These are phyloP conservation scores for Quercus tomentella DNA, from an alignment of 331 rosid genomes.

Conservation along the genomic window DNA sequence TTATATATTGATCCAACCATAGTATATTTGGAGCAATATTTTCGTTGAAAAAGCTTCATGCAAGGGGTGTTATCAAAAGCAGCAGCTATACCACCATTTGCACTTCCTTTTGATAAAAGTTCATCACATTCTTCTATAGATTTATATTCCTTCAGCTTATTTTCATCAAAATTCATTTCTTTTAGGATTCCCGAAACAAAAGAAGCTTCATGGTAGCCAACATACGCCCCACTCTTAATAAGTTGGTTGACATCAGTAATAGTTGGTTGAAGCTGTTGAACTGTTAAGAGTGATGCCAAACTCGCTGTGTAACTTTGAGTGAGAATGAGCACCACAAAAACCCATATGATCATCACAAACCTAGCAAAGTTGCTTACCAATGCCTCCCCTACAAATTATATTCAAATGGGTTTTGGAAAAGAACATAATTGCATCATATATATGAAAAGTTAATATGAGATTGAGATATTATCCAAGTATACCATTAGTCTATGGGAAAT, in stretches of 20 bases:
- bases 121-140: neutral
- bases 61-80: conserved; percentile 18
- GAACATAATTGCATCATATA: neutral
- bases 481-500: neutral
- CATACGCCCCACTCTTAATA: neutral
- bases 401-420: neutral
- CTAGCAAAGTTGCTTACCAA: conserved; percentile 34
- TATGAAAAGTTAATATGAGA: neutral
- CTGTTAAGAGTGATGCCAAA: conserved; percentile 37
- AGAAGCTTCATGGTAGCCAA: conserved; percentile 25
- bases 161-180: neutral
- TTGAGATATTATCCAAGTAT: neutral
- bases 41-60: neutral
- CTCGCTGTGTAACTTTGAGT: conserved; percentile 49
- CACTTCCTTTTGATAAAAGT: conserved; percentile 4
- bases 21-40: conserved; percentile 35
- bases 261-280: conserved; percentile 22
- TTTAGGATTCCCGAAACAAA: neutral
- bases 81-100: conserved; percentile 20
- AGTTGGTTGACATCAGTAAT: conserved; percentile 19
- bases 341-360: conserved; percentile 43
- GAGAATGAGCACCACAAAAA: conserved; percentile 40
- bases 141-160: neutral
- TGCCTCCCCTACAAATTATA: conserved; percentile 27
- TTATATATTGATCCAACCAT: conserved; percentile 28